A percentile compares a stretch with the other conserved stretches of the same genome.
Evolutionary conservation across 176 grass and related monocot species (phyloP).

Genomic region (Rhynchospora pubera): DNA sequence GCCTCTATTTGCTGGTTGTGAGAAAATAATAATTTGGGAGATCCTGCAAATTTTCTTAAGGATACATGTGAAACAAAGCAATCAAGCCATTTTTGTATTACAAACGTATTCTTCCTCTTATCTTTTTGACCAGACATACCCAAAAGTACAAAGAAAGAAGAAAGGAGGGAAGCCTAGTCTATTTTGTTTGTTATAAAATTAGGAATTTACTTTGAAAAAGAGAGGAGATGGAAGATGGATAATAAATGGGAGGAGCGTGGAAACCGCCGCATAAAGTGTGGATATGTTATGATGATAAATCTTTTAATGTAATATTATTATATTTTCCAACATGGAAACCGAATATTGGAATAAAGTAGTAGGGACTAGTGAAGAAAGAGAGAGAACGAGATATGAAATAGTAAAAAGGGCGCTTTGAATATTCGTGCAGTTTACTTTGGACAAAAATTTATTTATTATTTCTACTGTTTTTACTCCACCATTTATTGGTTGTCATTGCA

Average conservation of each 20-base stretch:
- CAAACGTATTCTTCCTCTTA: background rate
- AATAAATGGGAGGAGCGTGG: conserved; percentile 26
- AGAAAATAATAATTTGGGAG: background rate
- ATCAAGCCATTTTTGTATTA: background rate
- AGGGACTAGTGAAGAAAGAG: background rate
- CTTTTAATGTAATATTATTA: background rate
- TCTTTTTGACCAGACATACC: conserved; percentile 8
- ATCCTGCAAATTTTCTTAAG: background rate
- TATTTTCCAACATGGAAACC: background rate
- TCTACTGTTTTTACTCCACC: background rate
- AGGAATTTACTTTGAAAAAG: conserved; percentile 2
- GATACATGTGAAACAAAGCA: background rate
- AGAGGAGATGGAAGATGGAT: conserved; percentile 5
- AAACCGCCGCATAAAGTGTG: conserved; percentile 27
- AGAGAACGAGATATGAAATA: background rate
- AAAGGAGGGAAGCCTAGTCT: background rate
- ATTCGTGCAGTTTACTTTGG: background rate
- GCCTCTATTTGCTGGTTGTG: too few relatives aligned
- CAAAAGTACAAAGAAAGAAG: background rate
- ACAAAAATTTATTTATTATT: background rate
- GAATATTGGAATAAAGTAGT: conserved; percentile 28
- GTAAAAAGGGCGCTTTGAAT: conserved; percentile 14
- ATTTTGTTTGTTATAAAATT: conserved; percentile 2
- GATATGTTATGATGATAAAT: conserved; percentile 19
- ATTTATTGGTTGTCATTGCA: background rate